These are phyloP conservation scores for Sabuloglossum arenarium DNA, from an alignment of 495 filamentous ascomycete genomes.

Conservation along the genomic window DNA sequence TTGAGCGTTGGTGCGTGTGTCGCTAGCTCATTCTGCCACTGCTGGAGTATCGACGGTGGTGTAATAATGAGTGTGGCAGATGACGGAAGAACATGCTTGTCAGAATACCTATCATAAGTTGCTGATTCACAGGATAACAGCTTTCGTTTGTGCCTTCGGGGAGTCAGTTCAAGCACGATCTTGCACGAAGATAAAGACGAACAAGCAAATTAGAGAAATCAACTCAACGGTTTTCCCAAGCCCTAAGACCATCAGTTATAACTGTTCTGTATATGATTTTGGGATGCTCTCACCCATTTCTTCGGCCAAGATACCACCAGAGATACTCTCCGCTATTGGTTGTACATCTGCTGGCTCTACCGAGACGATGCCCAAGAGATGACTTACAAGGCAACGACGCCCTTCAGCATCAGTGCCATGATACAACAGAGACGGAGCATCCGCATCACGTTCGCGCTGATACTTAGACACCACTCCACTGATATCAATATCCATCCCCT, in stretches of 20 bases:
- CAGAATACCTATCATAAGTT: slow-evolving; percentile 13
- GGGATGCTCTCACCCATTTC: slow-evolving; percentile 44
- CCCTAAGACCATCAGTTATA: slow-evolving; percentile 14
- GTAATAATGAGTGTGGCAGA: slow-evolving; percentile 72
- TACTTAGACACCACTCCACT: slow-evolving; percentile 11
- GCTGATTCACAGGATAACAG: not conserved
- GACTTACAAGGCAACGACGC: slow-evolving; percentile 33
- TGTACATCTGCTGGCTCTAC: slow-evolving; percentile 23
- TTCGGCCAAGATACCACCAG: slow-evolving; percentile 58
- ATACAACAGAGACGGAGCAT: slow-evolving; percentile 11
- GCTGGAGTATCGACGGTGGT: slow-evolving; percentile 57
- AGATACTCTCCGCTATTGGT: not conserved
- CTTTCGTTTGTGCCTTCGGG: slow-evolving; percentile 8
- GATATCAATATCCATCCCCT: slow-evolving; percentile 24
- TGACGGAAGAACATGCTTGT: slow-evolving; percentile 22
- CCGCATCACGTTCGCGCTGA: not conserved
- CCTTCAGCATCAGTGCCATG: slow-evolving; percentile 27
- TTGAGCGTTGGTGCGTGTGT: slow-evolving; percentile 42
- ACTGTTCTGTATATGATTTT: not conserved
- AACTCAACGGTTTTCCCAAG: slow-evolving; percentile 88
- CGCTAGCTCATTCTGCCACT: slow-evolving; percentile 69
- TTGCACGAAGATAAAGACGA: not conserved
- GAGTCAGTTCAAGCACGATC: slow-evolving; percentile 20
- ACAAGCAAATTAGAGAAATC: slow-evolving; percentile 47
- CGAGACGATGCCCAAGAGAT: slow-evolving; percentile 39